Conservation (phyloP, 2,329 filamentous ascomycete species). For the Neonectria neomacrospora region DNA sequence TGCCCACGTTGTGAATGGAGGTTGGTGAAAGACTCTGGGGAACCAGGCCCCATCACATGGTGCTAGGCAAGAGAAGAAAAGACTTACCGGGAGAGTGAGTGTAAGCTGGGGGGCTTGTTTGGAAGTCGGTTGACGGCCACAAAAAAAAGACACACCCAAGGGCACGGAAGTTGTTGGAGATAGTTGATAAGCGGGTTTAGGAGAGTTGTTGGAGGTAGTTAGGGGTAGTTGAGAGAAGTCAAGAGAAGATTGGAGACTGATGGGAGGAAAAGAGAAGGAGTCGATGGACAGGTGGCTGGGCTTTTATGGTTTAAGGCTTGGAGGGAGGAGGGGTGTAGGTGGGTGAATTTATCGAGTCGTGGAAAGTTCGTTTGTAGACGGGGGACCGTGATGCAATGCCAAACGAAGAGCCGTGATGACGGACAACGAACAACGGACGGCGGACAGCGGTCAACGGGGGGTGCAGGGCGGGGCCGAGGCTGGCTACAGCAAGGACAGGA, state of each 20-base stretch:
- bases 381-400: conserved; percentile 26
- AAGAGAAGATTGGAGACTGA: conserved; percentile 16
- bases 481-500: conserved; percentile 37
- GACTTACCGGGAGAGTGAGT: conserved; percentile 10
- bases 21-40: neutral
- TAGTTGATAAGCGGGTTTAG: neutral
- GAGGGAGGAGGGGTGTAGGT: conserved; percentile 1
- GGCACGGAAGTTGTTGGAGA: conserved; percentile 15
- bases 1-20: conserved; percentile 2
- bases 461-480: conserved; percentile 33
- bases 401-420: conserved; percentile 35
- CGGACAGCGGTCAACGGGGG: conserved; percentile 3
- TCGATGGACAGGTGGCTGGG: conserved; percentile 8
- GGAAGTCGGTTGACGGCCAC: neutral
- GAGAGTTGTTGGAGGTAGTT: conserved; percentile 5
- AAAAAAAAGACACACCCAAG: conserved; percentile 11
- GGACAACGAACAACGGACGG: neutral
- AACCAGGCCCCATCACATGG: neutral
- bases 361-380: conserved; percentile 38
- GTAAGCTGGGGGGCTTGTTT: conserved; percentile 6
- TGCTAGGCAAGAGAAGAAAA: neutral
- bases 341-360: conserved; percentile 24
- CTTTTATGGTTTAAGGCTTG: conserved; percentile 20
- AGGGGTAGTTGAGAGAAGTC: conserved; percentile 10
- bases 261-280: conserved; percentile 13